These are phyloP conservation scores for Lyophyllum shimeji DNA, from an alignment of 768 basidiomycete species.

Conservation along the genomic window DNA sequence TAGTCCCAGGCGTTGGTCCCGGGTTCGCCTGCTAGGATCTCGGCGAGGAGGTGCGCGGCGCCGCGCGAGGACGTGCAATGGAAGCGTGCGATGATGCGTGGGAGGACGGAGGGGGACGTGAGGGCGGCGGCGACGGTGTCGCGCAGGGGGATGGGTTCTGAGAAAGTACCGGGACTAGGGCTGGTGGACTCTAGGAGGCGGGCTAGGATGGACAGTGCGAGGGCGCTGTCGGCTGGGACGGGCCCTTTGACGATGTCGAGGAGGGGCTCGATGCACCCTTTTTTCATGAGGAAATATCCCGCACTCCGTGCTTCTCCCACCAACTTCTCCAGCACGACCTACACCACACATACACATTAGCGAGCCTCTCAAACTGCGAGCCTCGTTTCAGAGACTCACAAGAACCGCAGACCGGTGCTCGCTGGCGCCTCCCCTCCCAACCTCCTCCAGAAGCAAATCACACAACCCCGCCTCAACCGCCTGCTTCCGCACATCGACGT, in stretches of 20 bases:
- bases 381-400: not conserved
- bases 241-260: not conserved
- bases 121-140: not conserved
- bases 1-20: not conserved
- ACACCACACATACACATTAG: no score
- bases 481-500: not conserved
- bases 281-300: not conserved
- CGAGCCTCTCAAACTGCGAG: no score
- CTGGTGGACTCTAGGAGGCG: not conserved
- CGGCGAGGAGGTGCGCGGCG: not conserved
- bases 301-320: not conserved
- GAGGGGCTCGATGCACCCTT: not conserved
- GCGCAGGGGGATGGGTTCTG: no score
- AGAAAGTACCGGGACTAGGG: not conserved
- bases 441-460: not conserved
- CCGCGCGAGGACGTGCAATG: not conserved
- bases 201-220: not conserved
- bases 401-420: not conserved
- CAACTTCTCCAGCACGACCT: not conserved
- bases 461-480: not conserved
- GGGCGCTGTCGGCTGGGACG: not conserved
- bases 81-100: not conserved
- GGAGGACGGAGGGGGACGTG: not conserved
- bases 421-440: no score
- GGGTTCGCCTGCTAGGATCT: not conserved